Evolutionary conservation across 139 green algal genomes (phyloP).

Genomic region (Pleodorina starrii): DNA sequence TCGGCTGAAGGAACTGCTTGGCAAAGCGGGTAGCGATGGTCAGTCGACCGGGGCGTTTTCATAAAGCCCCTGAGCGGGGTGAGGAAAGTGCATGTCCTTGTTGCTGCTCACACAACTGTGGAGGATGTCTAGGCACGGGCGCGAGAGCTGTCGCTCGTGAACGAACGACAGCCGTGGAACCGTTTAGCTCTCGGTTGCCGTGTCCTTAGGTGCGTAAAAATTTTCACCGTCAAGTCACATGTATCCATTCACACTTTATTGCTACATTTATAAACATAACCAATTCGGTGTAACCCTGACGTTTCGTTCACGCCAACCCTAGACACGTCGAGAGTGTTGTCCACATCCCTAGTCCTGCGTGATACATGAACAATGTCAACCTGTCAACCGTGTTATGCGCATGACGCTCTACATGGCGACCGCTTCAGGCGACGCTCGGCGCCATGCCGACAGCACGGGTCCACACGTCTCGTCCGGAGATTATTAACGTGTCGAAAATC

Average conservation of each 20-base stretch:
- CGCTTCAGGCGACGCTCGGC: not conserved
- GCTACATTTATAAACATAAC: not conserved
- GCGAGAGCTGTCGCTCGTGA: not conserved
- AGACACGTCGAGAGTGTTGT: not conserved
- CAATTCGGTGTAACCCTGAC: not conserved
- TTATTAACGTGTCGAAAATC: not conserved
- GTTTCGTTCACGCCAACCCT: not conserved
- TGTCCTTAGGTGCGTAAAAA: too few relatives aligned
- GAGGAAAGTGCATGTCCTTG: not conserved
- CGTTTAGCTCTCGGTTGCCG: not conserved
- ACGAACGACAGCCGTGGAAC: not conserved
- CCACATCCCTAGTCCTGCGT: not conserved
- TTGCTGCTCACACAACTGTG: not conserved
- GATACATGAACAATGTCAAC: not conserved
- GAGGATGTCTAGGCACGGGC: not conserved
- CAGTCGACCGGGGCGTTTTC: not conserved
- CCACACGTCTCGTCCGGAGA: not conserved
- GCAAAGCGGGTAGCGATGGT: not conserved
- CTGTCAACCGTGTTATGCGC: not conserved
- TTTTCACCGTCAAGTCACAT: not conserved
- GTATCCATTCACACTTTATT: not conserved
- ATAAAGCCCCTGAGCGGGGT: too few relatives aligned
- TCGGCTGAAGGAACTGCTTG: not conserved
- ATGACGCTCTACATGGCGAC: not conserved
- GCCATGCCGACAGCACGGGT: not conserved